Conservation (phyloP, 2,329 filamentous ascomycete genomes). For the Aspergillus fischeri region DNA sequence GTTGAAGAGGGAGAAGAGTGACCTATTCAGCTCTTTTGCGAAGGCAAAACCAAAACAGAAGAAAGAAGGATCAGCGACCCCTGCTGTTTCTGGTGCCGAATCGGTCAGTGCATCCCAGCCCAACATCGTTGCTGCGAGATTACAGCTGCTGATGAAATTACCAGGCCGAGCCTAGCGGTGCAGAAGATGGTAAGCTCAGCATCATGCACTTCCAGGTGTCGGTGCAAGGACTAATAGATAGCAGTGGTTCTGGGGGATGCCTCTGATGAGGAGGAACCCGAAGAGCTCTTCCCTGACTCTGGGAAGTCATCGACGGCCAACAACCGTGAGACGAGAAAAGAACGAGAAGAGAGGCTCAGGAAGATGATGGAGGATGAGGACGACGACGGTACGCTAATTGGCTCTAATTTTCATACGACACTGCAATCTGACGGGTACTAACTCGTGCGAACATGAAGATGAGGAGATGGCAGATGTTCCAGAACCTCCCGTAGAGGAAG, state of each 20-base stretch:
- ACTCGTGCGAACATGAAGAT: constrained; percentile 31
- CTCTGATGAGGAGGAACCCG: constrained; percentile 52
- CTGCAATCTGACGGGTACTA: constrained; percentile 22
- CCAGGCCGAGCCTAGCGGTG: constrained; percentile 30
- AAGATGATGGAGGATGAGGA: constrained; percentile 74
- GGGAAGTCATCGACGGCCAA: constrained; percentile 35
- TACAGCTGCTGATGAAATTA: neutral
- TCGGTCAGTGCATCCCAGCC: constrained; percentile 29
- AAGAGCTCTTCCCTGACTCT: constrained; percentile 46
- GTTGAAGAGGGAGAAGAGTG: constrained; percentile 58
- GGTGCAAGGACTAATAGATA: constrained; percentile 22
- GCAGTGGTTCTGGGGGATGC: constrained; percentile 50
- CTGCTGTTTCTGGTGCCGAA: constrained; percentile 28
- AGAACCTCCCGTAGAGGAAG: constrained; percentile 32
- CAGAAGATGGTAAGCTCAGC: constrained; percentile 48
- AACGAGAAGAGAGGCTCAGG: constrained; percentile 62
- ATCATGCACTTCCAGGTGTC: neutral
- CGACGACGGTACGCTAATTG: constrained; percentile 40
- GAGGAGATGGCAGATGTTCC: constrained; percentile 58
- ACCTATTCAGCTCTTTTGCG: constrained; percentile 76
- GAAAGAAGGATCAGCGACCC: constrained; percentile 39
- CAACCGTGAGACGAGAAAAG: constrained; percentile 49
- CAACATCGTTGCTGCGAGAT: constrained; percentile 14
- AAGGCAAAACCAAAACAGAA: constrained; percentile 60
- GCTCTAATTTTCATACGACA: constrained; percentile 31